phyloP scores from a whole-genome alignment of 345 rosid genomes.

The Sisymbrium irio region DNA sequence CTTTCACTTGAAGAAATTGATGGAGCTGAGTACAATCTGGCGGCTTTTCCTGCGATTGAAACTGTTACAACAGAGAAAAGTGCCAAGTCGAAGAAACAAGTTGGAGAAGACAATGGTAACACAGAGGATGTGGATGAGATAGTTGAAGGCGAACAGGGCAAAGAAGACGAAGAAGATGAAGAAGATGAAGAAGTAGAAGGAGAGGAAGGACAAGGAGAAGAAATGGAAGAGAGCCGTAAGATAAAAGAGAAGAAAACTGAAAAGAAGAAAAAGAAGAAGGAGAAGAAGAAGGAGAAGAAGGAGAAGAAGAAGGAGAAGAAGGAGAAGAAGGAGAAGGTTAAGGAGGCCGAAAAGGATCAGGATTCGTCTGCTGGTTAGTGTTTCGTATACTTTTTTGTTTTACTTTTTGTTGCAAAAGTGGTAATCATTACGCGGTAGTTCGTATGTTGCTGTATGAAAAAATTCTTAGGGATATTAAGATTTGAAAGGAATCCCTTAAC shows the following conservation, averaged over 20 bases:
- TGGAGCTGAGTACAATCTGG: conserved; percentile 57
- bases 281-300: background rate
- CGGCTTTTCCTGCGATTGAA: conserved; percentile 34
- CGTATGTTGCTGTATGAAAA: background rate
- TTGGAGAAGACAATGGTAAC: conserved; percentile 23
- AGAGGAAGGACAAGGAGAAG: background rate
- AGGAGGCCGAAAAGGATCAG: conserved; percentile 33
- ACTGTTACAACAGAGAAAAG: conserved; percentile 32
- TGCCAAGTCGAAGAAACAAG: conserved; percentile 36
- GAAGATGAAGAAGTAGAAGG: background rate
- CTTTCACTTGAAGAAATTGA: conserved; percentile 90
- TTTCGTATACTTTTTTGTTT: background rate
- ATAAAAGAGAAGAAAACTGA: conserved; percentile 35
- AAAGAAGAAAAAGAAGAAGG: conserved; percentile 3
- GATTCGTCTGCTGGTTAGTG: conserved; percentile 51
- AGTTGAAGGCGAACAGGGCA: conserved; percentile 26
- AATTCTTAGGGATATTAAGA: background rate
- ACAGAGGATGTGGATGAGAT: conserved; percentile 29
- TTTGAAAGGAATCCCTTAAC: background rate
- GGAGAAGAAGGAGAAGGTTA: too few species aligned
- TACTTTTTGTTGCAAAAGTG: background rate
- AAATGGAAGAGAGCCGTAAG: conserved; percentile 28
- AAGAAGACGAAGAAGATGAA: background rate
- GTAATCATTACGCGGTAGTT: background rate
- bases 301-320: background rate